Base-by-base conservation (phyloP, 805 yeast species). In the Kodamaea neixiangensis region DNA sequence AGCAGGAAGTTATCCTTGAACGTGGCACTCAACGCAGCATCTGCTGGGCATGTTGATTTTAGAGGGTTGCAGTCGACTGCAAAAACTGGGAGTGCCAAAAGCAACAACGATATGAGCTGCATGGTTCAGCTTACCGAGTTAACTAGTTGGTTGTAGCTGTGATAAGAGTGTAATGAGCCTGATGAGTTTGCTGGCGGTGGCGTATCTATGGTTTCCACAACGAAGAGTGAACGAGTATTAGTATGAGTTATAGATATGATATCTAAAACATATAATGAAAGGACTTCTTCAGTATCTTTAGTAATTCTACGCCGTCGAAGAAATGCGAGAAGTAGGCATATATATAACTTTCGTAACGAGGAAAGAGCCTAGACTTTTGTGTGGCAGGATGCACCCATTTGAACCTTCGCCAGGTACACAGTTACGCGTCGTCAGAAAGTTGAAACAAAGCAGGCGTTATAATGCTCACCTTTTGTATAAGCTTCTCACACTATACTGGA, bases 51-150 rank as follows among this genome's bases (percentile, higher is more conserved):
- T 3, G 53, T 22, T 13, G 56, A 38, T 22, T 56, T 61, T 15
- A 69, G 53, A 3, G 73, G 75, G 48, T 69, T 63, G 52, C 75
- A 69, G 6, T 54, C 35, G 25, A 50, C 52, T 33, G 53, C 54
- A 13, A 54, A 46, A 34, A 43, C 40, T n/a, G 43, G 29, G 10
- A 47, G 34, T 20, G 49, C 40, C 2, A 45, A 25, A 21, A 37
- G 29, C 19, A 39, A 37, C 2, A 37, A 37, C 11, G 41, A 37
- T 37, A 37, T 10, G 21, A 37, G 19, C n/a, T 37, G 41, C 41
- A 37, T 37, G 31, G 5, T 25, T 25, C 31, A 15, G 38, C 4
- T 14, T 34, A 34, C 7, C 18, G 38, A n/a, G 38, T 34, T n/a
- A 34, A 14, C 38, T 7, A 15, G 38, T 13, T 4, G 6, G 18